Conservation (phyloP, 805 yeast species). For the Wickerhamiella domercqiae region DNA sequence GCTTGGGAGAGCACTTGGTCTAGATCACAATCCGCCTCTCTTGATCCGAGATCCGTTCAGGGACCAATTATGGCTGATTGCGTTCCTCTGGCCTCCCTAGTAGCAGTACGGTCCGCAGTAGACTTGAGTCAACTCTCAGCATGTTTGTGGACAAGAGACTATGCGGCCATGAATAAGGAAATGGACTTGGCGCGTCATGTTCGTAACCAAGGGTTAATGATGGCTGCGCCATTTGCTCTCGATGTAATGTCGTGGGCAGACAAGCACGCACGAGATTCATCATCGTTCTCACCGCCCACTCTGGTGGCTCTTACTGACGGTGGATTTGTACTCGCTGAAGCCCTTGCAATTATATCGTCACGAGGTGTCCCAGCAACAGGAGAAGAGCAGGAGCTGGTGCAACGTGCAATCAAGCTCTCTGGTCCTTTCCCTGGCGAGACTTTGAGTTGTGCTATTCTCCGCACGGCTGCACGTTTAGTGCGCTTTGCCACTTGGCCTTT, state of each 20-base stretch:
- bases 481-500: slow-evolving; percentile 13
- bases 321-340: slow-evolving; percentile 24
- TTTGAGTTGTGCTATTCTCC: slow-evolving; percentile 4
- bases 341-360: slow-evolving; percentile 11
- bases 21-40: slow-evolving; percentile 28
- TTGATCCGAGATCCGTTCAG: slow-evolving; percentile 27
- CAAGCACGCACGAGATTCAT: slow-evolving; percentile 23
- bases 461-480: slow-evolving; percentile 10
- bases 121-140: slow-evolving; percentile 27
- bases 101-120: slow-evolving; percentile 24
- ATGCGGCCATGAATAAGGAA: slow-evolving; percentile 23
- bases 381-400: slow-evolving; percentile 14
- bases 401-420: slow-evolving; percentile 12
- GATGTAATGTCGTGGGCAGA: slow-evolving; percentile 27
- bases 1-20: slow-evolving; percentile 29
- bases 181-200: slow-evolving; percentile 14
- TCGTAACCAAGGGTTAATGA: slow-evolving; percentile 20
- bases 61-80: slow-evolving; percentile 30
- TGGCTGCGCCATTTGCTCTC: slow-evolving; percentile 26
- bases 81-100: slow-evolving; percentile 27
- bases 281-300: slow-evolving; percentile 24
- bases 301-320: slow-evolving; percentile 25
- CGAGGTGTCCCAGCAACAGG: slow-evolving; percentile 9
- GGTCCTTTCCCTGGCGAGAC: slow-evolving; percentile 2
- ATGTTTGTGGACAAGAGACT: slow-evolving; percentile 28